Evolutionary conservation across 2,329 filamentous ascomycete species (phyloP).

Genomic region (Colletotrichum noveboracense): DNA sequence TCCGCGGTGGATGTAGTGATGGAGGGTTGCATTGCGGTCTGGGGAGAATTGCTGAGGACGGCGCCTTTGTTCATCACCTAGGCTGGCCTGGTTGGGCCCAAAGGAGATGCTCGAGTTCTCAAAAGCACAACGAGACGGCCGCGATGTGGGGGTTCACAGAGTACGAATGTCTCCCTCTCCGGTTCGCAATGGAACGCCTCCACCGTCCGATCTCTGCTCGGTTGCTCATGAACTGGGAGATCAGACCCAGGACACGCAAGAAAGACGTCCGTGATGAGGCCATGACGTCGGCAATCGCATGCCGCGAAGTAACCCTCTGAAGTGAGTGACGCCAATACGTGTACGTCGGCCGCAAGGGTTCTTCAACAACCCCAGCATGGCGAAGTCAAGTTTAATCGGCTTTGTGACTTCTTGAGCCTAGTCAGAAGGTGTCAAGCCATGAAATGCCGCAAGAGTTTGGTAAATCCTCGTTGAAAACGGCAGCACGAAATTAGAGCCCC

Average conservation of each 20-base stretch:
- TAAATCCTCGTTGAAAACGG: not conserved
- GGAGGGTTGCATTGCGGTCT: constrained; percentile 1
- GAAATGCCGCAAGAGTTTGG: not conserved
- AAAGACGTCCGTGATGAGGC: not conserved
- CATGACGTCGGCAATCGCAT: not conserved
- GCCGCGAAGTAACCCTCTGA: not conserved
- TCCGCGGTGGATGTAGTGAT: not conserved
- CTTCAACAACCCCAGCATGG: not conserved
- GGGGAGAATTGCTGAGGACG: not conserved
- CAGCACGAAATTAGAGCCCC: not conserved
- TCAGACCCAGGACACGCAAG: not conserved
- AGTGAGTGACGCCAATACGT: not conserved
- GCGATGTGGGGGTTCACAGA: not conserved
- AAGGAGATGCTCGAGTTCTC: not conserved
- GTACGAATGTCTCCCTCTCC: not conserved
- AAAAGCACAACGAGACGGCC: not conserved
- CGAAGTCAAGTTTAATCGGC: not conserved
- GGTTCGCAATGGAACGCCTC: not conserved
- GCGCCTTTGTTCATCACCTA: not conserved
- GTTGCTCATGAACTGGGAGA: not conserved
- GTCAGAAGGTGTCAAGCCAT: not conserved
- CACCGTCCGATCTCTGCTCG: not conserved
- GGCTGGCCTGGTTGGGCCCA: not conserved
- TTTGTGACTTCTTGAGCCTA: not conserved
- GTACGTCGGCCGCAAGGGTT: not conserved